A percentile compares a stretch with the other conserved stretches of the same genome.
Evolutionary conservation across 192 early-diverging fungal species (phyloP).

Genomic region (Backusella circina): DNA sequence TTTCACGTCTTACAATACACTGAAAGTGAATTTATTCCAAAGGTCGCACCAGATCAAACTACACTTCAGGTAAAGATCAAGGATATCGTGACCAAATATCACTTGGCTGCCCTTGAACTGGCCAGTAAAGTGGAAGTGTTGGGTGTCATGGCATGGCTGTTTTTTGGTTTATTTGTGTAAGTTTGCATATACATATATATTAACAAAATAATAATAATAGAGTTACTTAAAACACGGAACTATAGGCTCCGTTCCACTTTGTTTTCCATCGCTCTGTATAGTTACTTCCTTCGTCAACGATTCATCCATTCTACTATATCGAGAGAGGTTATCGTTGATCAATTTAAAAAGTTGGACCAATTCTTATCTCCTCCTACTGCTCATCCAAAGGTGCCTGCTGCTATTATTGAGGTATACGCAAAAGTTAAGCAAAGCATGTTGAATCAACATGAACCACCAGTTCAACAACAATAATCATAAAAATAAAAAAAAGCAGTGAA

Average conservation of each 20-base stretch:
- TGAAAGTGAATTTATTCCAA: conserved; percentile 5
- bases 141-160: conserved; percentile 60
- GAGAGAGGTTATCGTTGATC: background rate
- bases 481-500: background rate
- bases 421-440: background rate
- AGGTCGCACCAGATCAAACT: conserved; percentile 26
- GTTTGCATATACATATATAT: background rate
- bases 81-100: conserved; percentile 49
- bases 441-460: background rate
- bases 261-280: conserved; percentile 48
- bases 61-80: conserved; percentile 41
- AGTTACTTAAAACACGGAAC: background rate
- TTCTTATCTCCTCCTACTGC: conserved; percentile 22
- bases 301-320: conserved; percentile 17
- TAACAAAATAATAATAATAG: background rate
- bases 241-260: conserved; percentile 25
- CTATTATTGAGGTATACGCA: conserved; percentile 19
- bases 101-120: conserved; percentile 51
- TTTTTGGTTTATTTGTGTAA: conserved; percentile 52
- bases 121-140: conserved; percentile 68
- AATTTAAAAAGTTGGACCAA: background rate
- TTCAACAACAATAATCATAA: background rate
- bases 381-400: conserved; percentile 21
- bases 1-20: conserved; percentile 27
- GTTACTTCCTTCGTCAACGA: conserved; percentile 70